Evolutionary conservation across 176 grass and related monocot species (phyloP), one percentile per base, ranked within the genome.

Genomic region (Thalia dealbata): DNA sequence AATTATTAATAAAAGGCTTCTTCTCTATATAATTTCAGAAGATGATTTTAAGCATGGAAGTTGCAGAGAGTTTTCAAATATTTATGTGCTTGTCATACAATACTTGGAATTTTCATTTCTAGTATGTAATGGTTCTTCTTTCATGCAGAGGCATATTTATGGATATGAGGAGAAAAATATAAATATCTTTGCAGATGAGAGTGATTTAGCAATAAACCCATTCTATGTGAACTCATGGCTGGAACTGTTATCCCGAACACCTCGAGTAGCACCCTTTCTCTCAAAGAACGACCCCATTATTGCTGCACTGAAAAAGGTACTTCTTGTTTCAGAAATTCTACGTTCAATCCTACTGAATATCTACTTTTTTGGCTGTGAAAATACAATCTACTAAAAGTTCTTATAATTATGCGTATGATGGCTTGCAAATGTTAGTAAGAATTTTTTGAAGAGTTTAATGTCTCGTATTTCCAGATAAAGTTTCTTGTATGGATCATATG

Each of bases 181-280:
- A 38, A 78, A 99, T 23, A 85, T 99, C 81, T 99, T 99, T 72
- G 81, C 81, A 69, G 90, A 91, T 54, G 77, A 84, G 64, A 99
- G 90, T 82, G 93, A 87, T 75, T 88, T 99, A 81, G 87, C 90
- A 10, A 75, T 91, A 73, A 93, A 88, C 69, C 83, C 83, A 75
- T 76, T 81, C 74, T 92, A 91, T 61, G 78, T 99, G 55, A 69
- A 46, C 24, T 91, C 95, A 61, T 99, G 91, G 87, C 76, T 99
- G 76, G 73, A 99, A 88, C 83, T 99, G 42, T 80, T 99, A 55
- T 91, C 95, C 42, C 83, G 81, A 30, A 99, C 95, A 75, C 95
- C 95, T 78, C 85, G 95, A 51, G 95, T 99, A 61, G 87, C 90
- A 71, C 90, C 95, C 12, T 99, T 99, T 83, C 85, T 99, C 43